Evolutionary conservation across 2,329 filamentous ascomycete species (phyloP).

Genomic region (Amphichorda felina): DNA sequence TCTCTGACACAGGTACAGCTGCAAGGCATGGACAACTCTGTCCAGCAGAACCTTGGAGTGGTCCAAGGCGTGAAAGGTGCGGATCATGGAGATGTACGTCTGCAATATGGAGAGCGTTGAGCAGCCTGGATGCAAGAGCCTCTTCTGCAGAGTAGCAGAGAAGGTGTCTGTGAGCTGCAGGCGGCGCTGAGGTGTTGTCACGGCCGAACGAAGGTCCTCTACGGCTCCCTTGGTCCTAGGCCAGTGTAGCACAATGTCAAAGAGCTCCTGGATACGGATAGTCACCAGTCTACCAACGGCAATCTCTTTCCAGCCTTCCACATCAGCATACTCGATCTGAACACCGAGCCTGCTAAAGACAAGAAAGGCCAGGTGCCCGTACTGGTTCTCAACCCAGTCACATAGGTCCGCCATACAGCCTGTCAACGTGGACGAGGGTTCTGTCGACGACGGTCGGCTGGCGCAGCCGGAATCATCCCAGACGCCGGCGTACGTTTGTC

Average conservation of each 20-base stretch:
- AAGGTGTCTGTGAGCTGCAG: slow-evolving; percentile 61
- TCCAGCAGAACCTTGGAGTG: slow-evolving; percentile 67
- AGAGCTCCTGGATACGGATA: slow-evolving; percentile 59
- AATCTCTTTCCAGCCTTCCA: slow-evolving; percentile 60
- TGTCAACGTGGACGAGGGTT: slow-evolving; percentile 23
- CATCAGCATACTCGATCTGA: slow-evolving; percentile 38
- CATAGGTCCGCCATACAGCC: slow-evolving; percentile 47
- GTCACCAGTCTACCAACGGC: slow-evolving; percentile 56
- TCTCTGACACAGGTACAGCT: slow-evolving; percentile 63
- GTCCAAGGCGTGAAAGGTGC: slow-evolving; percentile 63
- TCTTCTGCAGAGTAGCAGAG: slow-evolving; percentile 48
- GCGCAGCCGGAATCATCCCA: slow-evolving; percentile 30
- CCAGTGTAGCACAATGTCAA: slow-evolving; percentile 70
- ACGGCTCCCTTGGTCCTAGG: slow-evolving; percentile 59
- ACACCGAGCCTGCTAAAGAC: slow-evolving; percentile 38
- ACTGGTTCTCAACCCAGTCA: slow-evolving; percentile 57
- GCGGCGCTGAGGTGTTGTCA: slow-evolving; percentile 57
- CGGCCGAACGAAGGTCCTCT: slow-evolving; percentile 59
- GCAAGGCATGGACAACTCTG: slow-evolving; percentile 60
- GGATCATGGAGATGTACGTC: slow-evolving; percentile 70
- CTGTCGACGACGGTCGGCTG: background rate
- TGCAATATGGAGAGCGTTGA: slow-evolving; percentile 67
- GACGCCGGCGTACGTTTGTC: slow-evolving; percentile 47
- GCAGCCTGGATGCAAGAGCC: slow-evolving; percentile 62
- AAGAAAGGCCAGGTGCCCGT: slow-evolving; percentile 51